These are phyloP conservation scores for Acanthamoeba castellanii DNA, from an alignment of 208 protist genomes.

Conservation along the genomic window DNA sequence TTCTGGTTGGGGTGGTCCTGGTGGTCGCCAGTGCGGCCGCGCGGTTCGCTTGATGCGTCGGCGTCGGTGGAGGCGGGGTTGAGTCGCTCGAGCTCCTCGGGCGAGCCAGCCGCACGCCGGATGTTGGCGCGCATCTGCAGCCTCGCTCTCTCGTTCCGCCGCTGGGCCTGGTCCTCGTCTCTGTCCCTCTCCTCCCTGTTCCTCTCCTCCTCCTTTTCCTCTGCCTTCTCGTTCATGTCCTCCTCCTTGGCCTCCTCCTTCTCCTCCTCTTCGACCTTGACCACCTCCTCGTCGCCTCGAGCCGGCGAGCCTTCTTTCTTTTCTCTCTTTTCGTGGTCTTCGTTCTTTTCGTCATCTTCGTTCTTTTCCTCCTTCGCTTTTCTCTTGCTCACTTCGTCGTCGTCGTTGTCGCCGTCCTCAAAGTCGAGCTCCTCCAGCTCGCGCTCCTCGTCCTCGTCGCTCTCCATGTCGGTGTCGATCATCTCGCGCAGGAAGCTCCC, in stretches of 20 bases:
- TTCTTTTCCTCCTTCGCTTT: not conserved
- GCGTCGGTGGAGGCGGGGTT: not conserved
- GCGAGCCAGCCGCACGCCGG: not conserved
- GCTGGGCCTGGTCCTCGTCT: not conserved
- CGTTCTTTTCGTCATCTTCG: not conserved
- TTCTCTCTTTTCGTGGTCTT: not conserved
- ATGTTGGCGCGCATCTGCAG: not conserved
- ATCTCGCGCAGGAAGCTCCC: conserved; percentile 49
- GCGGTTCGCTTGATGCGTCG: not conserved
- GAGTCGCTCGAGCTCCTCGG: not conserved
- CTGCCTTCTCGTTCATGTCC: not conserved
- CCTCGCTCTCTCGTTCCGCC: not conserved
- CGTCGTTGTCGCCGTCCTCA: not conserved
- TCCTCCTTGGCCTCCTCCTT: not conserved
- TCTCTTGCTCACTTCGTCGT: too few relatives aligned
- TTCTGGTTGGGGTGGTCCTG: not conserved
- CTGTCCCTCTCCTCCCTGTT: not conserved
- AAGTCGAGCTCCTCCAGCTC: not conserved
- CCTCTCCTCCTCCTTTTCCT: not conserved
- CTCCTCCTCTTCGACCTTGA: not conserved
- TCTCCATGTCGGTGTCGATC: conserved; percentile 49
- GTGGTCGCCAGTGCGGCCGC: not conserved
- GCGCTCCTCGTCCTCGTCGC: conserved; percentile 35
- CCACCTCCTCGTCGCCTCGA: not conserved
- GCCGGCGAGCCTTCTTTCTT: not conserved